Conservation (phyloP, 2,329 filamentous ascomycete genomes). For the Epicoccum nigrum region DNA sequence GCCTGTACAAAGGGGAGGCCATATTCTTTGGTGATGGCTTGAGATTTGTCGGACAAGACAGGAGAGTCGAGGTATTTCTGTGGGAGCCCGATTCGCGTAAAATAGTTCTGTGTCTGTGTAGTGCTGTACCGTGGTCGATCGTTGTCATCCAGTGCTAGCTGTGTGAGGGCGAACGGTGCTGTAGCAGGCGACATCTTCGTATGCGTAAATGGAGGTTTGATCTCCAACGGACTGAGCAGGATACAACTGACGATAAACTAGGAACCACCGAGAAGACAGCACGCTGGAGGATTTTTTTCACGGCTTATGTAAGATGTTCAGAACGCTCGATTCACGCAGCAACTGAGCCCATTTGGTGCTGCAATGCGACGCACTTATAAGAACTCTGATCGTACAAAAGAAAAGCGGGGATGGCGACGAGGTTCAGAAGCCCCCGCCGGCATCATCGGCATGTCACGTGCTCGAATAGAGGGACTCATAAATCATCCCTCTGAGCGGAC, state of each 20-base stretch:
- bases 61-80: conserved; percentile 9
- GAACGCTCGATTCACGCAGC: neutral
- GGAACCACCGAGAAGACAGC: too few species aligned
- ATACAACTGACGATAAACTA: too few species aligned
- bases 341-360: neutral
- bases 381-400: too few species aligned
- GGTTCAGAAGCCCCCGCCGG: too few species aligned
- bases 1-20: conserved; percentile 15
- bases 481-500: too few species aligned
- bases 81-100: conserved; percentile 7
- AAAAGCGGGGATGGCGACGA: too few species aligned
- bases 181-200: neutral
- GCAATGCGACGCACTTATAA: neutral
- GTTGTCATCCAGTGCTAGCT: conserved; percentile 11
- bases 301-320: too few species aligned
- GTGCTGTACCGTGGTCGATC: conserved; percentile 13
- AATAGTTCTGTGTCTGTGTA: conserved; percentile 12
- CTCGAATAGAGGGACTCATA: too few species aligned
- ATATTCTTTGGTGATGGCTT: conserved; percentile 9
- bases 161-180: conserved; percentile 1
- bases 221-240: too few species aligned
- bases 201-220: too few species aligned
- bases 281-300: too few species aligned
- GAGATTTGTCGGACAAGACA: conserved; percentile 3
- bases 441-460: too few species aligned